These are phyloP conservation scores for Leccinum broughii DNA, from an alignment of 768 basidiomycete species.

Conservation along the genomic window DNA sequence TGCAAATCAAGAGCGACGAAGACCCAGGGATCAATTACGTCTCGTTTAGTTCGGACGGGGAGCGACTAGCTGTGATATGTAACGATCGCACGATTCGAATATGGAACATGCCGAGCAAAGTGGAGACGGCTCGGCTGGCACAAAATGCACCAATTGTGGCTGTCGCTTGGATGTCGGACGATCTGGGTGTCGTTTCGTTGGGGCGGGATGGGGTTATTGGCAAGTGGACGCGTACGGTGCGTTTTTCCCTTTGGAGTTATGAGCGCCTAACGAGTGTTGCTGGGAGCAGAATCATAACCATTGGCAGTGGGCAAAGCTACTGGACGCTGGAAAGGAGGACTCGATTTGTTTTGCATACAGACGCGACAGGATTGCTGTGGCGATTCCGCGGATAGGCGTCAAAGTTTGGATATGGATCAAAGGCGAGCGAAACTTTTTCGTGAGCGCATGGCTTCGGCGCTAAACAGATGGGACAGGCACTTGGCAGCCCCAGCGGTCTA, in stretches of 20 bases:
- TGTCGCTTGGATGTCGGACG: constrained; percentile 60
- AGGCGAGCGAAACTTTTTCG: constrained; percentile 37
- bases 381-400: constrained; percentile 57
- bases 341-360: constrained; percentile 54
- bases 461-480: constrained; percentile 41
- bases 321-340: constrained; percentile 50
- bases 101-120: constrained; percentile 49
- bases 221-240: constrained; percentile 58
- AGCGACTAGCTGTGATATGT: constrained; percentile 59
- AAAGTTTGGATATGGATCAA: constrained; percentile 65
- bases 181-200: constrained; percentile 56
- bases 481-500: constrained; percentile 66
- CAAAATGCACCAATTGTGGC: constrained; percentile 51
- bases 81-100: constrained; percentile 62
- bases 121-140: constrained; percentile 56
- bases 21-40: constrained; percentile 49
- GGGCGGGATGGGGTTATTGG: constrained; percentile 56
- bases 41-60: constrained; percentile 53
- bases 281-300: constrained; percentile 43
- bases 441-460: not conserved
- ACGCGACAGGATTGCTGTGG: constrained; percentile 61
- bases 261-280: not conserved
- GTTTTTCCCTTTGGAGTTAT: constrained; percentile 18
- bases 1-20: constrained; percentile 45
- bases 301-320: constrained; percentile 59